A percentile compares a stretch with the other conserved stretches of the same genome.
phyloP scores from a whole-genome alignment of 2,329 filamentous ascomycete genomes.

The Xylariomycetidae sp. region DNA sequence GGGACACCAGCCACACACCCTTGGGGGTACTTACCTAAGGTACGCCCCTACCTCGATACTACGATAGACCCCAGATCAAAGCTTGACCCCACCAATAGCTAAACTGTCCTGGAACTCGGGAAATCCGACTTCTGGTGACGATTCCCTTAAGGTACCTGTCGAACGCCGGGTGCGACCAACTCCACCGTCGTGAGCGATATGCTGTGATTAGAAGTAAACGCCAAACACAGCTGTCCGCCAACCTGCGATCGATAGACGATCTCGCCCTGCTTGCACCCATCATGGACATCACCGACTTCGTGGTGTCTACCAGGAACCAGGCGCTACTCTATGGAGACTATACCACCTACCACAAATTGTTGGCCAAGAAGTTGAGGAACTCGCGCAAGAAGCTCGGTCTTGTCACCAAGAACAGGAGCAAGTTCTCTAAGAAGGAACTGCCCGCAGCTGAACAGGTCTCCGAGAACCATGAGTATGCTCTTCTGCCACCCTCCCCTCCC shows the following conservation, averaged over 20 bases:
- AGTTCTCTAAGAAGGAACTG: constrained; percentile 66
- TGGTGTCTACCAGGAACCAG: constrained; percentile 73
- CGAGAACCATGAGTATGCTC: constrained; percentile 67
- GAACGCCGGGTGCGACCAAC: too few relatives aligned
- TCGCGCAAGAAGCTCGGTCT: constrained; percentile 80
- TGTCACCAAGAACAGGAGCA: constrained; percentile 77
- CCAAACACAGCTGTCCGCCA: too few relatives aligned
- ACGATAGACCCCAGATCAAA: too few relatives aligned
- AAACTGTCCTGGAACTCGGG: too few relatives aligned
- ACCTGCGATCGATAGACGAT: not conserved
- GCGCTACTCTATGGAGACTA: constrained; percentile 87
- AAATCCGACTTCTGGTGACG: too few relatives aligned
- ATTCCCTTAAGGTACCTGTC: too few relatives aligned
- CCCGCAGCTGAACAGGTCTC: constrained; percentile 71
- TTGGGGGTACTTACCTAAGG: too few relatives aligned
- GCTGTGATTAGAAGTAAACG: too few relatives aligned
- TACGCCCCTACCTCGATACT: too few relatives aligned
- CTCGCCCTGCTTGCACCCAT: not conserved
- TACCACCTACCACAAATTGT: constrained; percentile 72
- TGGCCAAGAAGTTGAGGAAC: constrained; percentile 75
- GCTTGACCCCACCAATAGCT: too few relatives aligned
- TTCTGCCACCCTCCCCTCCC: not conserved
- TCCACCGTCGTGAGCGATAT: too few relatives aligned
- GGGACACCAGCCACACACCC: too few relatives aligned
- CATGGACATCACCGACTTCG: constrained; percentile 88